Base-by-base conservation (phyloP, 2,329 filamentous ascomycete species). In the Nemania abortiva region DNA sequence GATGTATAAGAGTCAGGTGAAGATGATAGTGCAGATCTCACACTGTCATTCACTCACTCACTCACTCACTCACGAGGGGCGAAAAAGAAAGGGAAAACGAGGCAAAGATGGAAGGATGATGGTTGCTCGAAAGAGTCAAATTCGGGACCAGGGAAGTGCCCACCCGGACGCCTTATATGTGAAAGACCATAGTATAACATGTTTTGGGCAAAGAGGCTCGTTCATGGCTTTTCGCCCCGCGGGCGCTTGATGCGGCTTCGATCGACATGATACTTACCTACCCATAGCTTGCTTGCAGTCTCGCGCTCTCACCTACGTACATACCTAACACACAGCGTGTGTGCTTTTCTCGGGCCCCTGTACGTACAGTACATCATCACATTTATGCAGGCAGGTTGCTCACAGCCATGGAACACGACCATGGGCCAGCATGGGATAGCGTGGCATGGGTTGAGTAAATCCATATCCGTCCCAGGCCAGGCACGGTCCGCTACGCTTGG, bases 101-200 rank as follows among this genome's bases (percentile, higher is more conserved):
- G 68, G 67, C 63, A 63, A 59, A 27, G 18, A 13, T 20, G 62
- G 24, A 53, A 53, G 54, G 54, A 47, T 63, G 42, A 63, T 27
- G 64, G n/a, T 60, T 1, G 61, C 37, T 37, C 56, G 18, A 24
- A 34, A 47, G 45, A 62, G 53, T 34, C 49, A 61, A 61, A n/a
- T n/a, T 42, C n/a, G 22, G 63, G 66, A 59, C 62, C 27, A 65
- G 42, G n/a, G 64, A 37, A 53, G 39, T 60, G 65, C 57, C 50
- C 37, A 29, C n/a, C n/a, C n/a, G 7, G 37, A 31, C 11, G 47
- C 15, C 65, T 70, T 70, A 68, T 72, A 70, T 65, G 61, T 68
- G 49, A 54, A 61, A 57, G 52, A 24, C 31, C 37, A 39, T 39
- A 49, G 50, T 42, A 29, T 13, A 27, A 42, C 31, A 15, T 18